Evolutionary conservation across 2,329 filamentous ascomycete genomes (phyloP), one percentile per base, ranked within the genome.

Genomic region (Fusarium continuum): DNA sequence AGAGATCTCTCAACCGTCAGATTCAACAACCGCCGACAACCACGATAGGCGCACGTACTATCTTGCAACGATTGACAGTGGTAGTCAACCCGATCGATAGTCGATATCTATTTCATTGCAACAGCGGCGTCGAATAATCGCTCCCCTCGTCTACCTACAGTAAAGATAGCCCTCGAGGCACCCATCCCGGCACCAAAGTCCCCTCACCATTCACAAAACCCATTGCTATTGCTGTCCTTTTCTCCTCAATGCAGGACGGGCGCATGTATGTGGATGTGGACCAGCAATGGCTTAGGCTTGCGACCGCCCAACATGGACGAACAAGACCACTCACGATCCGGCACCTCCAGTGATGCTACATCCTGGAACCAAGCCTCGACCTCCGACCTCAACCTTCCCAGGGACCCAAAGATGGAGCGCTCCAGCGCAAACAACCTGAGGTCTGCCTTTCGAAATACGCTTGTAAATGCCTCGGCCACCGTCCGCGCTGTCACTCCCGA

Each of bases 401-500:
- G 71, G 53, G 67, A 71, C 54, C 65, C 69, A 55, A 71, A 61
- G 38, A 72, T 76, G 68, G 76, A 78, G 61, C 75, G 74, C 44
- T 67, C 74, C 48, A 76, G 75, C 55, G 72, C 72, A 39, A 69
- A 71, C 46, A 77, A 73, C 59, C 61, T 78, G 38, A 70, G 75
- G 46, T 73, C 77, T 38, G 69, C 73, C 49, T 75, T 74, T 61
- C 70, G 75, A 50, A 61, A 71, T 52, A 73, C 69, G 40, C 53
- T 72, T 45, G 61, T 35, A 40, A 65, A 67, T 47, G 59, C 71
- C 48, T 76, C 79, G 65, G 71, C 74, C 63, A 85, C 83, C 39
- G 85, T 89, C 70, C 86, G 89, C 62, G 79, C 88, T 53, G 87
- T 91, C 64, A 91, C 88, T 61, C 88, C 89, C 65, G 89, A 92